Evolutionary conservation across 441 rosid genomes (phyloP), one percentile per base, ranked within the genome.

Genomic region (Aleurites moluccanus): DNA sequence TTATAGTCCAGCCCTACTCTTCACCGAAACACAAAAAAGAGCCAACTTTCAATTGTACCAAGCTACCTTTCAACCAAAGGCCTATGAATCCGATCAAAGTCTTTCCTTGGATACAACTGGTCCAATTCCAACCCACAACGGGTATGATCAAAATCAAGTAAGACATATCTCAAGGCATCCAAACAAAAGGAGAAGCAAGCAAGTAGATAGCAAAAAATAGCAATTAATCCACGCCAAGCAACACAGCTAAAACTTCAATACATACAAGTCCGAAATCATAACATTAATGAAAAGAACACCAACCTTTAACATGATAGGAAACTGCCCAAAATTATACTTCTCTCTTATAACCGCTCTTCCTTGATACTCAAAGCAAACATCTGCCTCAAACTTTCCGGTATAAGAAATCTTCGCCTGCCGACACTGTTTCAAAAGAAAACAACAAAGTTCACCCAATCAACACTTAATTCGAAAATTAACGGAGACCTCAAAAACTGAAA

Each of bases 231-330:
- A 27, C 21, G 10, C 38, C 23, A 23, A 67, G 16, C 47, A 40
- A 27, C 27, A 42, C 40, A 52, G 42, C 38, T 23, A 38, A 21
- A 57, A 9, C 53, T 56, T 13, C 6, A 38, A 38, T 38, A 42
- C 45, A 45, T 44, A 59, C 27, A 72, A 4, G 1, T 1, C 3
- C 4, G 20, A 67, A 67, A 11, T 25, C 63, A 23, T 23, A 67
- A 6, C 55, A 11, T 27, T 18, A 69, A 85, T 18, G 73, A 70
- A 64, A 11, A 67, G 55, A 83, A 38, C 18, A 81, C 86, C 18
- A 18, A 92, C 99, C 98, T 85, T 93, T 63, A 96, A 76, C 99
- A 96, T 96, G 75, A 96, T 83, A 18, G 99, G 98, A 42, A 93
- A 77, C 73, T 90, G 87, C 38, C 99, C 99, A 70, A 96, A 90